Conservation (phyloP, 2,329 filamentous ascomycete genomes). For the Xylariaceae sp. region DNA sequence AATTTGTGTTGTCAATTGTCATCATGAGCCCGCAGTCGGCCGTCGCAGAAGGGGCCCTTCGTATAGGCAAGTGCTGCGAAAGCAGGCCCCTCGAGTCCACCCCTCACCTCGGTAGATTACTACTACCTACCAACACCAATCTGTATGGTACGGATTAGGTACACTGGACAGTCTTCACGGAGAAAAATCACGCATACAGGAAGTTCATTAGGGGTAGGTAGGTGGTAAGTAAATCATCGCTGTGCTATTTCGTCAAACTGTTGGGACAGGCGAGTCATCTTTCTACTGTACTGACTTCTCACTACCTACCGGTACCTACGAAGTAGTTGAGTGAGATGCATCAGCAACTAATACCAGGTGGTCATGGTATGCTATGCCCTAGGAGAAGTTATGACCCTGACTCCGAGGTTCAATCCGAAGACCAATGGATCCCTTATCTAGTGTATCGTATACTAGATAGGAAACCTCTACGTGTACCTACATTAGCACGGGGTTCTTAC, state of each 20-base stretch:
- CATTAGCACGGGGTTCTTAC: not conserved
- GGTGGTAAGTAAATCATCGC: not conserved
- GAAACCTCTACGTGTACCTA: not conserved
- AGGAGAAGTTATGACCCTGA: not conserved
- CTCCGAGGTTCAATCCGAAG: not conserved
- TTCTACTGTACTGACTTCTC: not conserved
- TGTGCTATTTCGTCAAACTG: not conserved
- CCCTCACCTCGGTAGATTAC: not conserved
- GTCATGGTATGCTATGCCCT: not conserved
- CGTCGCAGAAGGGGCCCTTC: not conserved
- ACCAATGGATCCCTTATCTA: not conserved
- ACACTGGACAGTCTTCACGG: too few relatives aligned
- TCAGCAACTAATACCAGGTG: not conserved
- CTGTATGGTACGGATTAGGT: too few relatives aligned
- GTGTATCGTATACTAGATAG: not conserved
- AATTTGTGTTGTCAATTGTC: conserved; percentile 2
- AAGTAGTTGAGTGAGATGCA: not conserved
- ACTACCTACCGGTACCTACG: not conserved
- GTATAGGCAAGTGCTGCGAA: conserved; percentile 1
- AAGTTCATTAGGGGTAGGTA: not conserved
- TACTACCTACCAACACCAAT: too few relatives aligned
- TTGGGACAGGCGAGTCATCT: not conserved
- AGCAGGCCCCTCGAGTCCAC: not conserved
- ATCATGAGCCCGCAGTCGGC: not conserved
- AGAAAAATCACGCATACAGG: not conserved